Conservation (phyloP, 2,329 filamentous ascomycete genomes). For the Diaporthe destruens region DNA sequence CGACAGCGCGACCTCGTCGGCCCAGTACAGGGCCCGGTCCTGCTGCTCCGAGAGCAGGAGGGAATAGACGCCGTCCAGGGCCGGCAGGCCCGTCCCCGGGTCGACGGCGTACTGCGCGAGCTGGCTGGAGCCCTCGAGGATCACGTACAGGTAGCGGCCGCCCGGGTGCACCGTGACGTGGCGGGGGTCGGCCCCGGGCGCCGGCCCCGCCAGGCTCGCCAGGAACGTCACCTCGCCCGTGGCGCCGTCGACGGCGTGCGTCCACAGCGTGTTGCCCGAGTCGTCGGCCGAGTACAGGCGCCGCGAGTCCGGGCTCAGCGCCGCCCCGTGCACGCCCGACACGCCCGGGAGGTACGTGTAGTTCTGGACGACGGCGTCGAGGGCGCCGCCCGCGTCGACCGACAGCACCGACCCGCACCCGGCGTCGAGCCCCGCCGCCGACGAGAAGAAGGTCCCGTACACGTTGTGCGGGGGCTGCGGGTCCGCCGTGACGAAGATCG, state of each 20-base stretch:
- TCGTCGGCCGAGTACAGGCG: conserved; percentile 63
- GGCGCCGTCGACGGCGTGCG: conserved; percentile 45
- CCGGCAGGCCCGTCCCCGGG: conserved; percentile 1
- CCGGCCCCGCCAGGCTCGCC: not conserved
- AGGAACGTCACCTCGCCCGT: conserved; percentile 42
- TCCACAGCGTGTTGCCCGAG: conserved; percentile 57
- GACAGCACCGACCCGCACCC: conserved; percentile 14
- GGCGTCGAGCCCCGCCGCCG: not conserved
- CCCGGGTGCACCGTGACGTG: conserved; percentile 43
- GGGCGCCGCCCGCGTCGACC: not conserved
- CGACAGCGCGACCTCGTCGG: conserved; percentile 51
- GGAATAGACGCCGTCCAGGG: not conserved
- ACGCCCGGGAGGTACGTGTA: conserved; percentile 5
- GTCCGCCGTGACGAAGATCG: conserved; percentile 24
- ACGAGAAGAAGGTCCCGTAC: conserved; percentile 20
- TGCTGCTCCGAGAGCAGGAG: conserved; percentile 34
- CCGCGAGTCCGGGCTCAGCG: conserved; percentile 57
- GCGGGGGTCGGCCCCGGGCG: not conserved
- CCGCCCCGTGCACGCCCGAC: conserved; percentile 58
- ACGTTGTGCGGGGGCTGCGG: not conserved
- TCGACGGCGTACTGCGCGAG: conserved; percentile 45
- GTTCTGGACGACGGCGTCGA: conserved; percentile 7
- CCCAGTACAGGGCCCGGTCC: conserved; percentile 48
- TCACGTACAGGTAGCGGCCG: conserved; percentile 47
- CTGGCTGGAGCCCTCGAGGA: conserved; percentile 47